Evolutionary conservation across 306 rosid genomes (phyloP).

Genomic region (Gleditsia sinensis): DNA sequence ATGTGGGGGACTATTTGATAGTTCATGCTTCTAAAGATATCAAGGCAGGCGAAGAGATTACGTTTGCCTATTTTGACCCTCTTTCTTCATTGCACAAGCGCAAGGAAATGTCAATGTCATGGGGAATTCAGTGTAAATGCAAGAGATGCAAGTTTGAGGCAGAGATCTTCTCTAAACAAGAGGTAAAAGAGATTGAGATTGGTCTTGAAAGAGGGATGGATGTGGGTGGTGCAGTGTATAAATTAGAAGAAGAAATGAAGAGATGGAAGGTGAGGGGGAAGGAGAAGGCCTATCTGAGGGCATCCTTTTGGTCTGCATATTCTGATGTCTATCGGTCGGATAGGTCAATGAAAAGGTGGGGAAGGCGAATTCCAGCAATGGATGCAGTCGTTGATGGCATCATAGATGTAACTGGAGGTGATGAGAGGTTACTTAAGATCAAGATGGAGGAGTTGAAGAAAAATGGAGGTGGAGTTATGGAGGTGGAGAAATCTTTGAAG

Average conservation of each 20-base stretch:
- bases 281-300: conserved; percentile 74
- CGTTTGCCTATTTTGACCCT: conserved; percentile 67
- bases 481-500: conserved; percentile 61
- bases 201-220: conserved; percentile 72
- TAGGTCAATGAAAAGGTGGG: conserved; percentile 70
- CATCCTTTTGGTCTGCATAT: conserved; percentile 72
- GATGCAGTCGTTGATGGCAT: conserved; percentile 59
- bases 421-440: conserved; percentile 69
- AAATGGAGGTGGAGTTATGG: conserved; percentile 43
- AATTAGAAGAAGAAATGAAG: conserved; percentile 78
- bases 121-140: conserved; percentile 80
- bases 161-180: conserved; percentile 46
- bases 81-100: conserved; percentile 54
- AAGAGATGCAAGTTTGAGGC: conserved; percentile 82
- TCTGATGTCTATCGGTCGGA: conserved; percentile 56
- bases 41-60: conserved; percentile 83
- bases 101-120: conserved; percentile 57
- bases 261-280: conserved; percentile 67
- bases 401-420: conserved; percentile 67
- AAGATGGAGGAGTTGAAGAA: conserved; percentile 56
- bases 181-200: conserved; percentile 65
- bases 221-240: conserved; percentile 55
- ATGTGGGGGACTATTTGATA: conserved; percentile 73
- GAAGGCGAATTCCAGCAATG: conserved; percentile 58
- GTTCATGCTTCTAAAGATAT: conserved; percentile 85